These are phyloP conservation scores for Effrenium voratum DNA, from an alignment of 73 alveolate genomes.

Conservation along the genomic window DNA sequence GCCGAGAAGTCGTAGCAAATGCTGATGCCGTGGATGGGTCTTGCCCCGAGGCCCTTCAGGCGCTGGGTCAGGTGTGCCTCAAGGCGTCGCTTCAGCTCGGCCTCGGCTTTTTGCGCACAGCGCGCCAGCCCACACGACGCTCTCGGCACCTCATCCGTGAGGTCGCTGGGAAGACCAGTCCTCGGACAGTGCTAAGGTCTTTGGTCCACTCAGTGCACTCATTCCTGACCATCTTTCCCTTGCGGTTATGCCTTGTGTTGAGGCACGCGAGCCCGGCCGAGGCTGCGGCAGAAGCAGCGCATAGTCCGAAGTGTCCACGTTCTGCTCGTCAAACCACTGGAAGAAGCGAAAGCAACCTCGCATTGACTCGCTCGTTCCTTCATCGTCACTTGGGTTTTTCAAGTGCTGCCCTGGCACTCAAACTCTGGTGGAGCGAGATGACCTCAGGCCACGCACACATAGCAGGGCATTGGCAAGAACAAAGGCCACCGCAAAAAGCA, in stretches of 20 bases:
- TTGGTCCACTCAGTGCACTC: too few relatives aligned
- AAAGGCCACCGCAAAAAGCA: neutral
- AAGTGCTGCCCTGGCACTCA: conserved; percentile 11
- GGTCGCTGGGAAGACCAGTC: conserved; percentile 71
- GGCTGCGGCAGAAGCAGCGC: conserved; percentile 63
- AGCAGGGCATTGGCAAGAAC: neutral
- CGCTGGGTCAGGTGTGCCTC: neutral
- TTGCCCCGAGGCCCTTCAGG: conserved; percentile 15
- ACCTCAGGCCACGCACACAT: too few relatives aligned
- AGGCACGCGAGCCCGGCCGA: neutral
- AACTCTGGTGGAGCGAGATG: conserved; percentile 52
- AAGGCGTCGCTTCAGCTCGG: neutral
- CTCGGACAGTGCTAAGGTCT: neutral
- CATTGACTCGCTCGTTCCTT: neutral
- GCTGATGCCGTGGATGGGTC: conserved; percentile 33
- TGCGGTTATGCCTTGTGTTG: too few relatives aligned
- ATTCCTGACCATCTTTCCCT: too few relatives aligned
- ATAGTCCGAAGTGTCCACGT: conserved; percentile 77
- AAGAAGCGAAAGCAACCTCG: conserved; percentile 44
- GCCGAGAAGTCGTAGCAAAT: conserved; percentile 77
- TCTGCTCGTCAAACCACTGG: conserved; percentile 34
- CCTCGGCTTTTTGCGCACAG: too few relatives aligned
- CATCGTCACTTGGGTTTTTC: too few relatives aligned
- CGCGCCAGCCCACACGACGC: too few relatives aligned
- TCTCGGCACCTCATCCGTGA: conserved; percentile 44